Percentiles rank a stretch among this genome's conserved stretches.
These are phyloP conservation scores for Setaria italica DNA, from an alignment of 202 grass and related monocot genomes.

Conservation along the genomic window DNA sequence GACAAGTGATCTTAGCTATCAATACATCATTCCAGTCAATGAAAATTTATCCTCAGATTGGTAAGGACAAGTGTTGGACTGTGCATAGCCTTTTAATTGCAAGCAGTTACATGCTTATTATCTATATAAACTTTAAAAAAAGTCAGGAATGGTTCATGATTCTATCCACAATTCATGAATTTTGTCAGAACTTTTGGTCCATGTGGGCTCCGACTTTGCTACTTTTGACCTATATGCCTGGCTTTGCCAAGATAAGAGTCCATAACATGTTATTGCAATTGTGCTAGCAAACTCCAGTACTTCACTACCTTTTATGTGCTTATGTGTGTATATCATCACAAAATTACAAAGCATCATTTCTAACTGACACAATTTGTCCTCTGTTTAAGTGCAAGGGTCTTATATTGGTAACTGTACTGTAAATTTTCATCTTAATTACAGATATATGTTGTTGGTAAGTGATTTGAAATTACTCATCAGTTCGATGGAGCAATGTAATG, in stretches of 20 bases:
- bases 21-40: too few species aligned
- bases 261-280: not conserved
- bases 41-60: too few species aligned
- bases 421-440: not conserved
- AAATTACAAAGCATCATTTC: not conserved
- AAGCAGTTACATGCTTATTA: too few species aligned
- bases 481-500: not conserved
- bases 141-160: too few species aligned
- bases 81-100: too few species aligned
- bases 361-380: not conserved
- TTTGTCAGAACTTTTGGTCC: too few species aligned
- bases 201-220: too few species aligned
- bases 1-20: too few species aligned
- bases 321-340: not conserved
- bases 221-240: too few species aligned
- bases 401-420: not conserved
- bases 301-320: slow-evolving; percentile 5
- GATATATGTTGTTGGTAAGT: not conserved
- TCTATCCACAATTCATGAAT: too few species aligned
- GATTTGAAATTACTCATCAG: not conserved
- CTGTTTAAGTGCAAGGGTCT: not conserved
- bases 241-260: not conserved
- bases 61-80: too few species aligned
- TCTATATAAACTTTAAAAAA: too few species aligned
- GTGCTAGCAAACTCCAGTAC: not conserved